phyloP scores from a whole-genome alignment of 2,329 filamentous ascomycete genomes.

The Mollisiaceae sp. region DNA sequence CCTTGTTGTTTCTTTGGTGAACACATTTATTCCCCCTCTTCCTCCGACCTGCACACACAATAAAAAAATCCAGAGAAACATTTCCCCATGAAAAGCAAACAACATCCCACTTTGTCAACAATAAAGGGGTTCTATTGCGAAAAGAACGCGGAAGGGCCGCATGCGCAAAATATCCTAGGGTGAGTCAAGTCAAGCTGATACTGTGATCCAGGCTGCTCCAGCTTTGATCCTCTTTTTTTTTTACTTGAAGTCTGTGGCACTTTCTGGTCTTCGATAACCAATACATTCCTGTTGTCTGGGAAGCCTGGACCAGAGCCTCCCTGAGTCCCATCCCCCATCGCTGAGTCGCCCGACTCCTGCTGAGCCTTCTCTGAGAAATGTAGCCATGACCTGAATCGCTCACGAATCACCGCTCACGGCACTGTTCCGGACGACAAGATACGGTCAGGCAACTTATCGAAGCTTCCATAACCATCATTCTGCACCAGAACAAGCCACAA shows the following conservation, averaged over 20 bases:
- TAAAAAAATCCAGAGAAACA: slow-evolving; percentile 17
- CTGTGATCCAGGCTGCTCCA: slow-evolving; percentile 21
- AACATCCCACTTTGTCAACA: slow-evolving; percentile 13
- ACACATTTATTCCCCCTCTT: slow-evolving; percentile 2
- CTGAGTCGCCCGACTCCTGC: slow-evolving; percentile 7
- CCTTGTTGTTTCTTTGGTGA: slow-evolving; percentile 14
- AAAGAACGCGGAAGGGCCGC: background rate
- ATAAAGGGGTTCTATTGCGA: background rate
- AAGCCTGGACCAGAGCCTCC: slow-evolving; percentile 10
- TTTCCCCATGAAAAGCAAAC: slow-evolving; percentile 14
- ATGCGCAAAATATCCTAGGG: slow-evolving; percentile 4
- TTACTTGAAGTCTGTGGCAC: slow-evolving; percentile 23
- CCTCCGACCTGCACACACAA: slow-evolving; percentile 14
- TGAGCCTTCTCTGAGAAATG: background rate
- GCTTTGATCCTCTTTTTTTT: slow-evolving; percentile 22
- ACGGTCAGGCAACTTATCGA: background rate
- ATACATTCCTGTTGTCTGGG: slow-evolving; percentile 3
- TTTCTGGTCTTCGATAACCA: background rate
- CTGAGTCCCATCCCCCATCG: background rate
- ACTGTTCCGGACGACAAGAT: background rate
- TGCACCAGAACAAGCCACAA: slow-evolving; percentile 4
- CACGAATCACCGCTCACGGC: background rate
- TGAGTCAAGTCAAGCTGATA: slow-evolving; percentile 24
- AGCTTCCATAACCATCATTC: background rate
- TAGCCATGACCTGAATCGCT: slow-evolving; percentile 5